Base-by-base conservation (phyloP, 352 stramenopile genomes). In the Pythium guiyangense region DNA sequence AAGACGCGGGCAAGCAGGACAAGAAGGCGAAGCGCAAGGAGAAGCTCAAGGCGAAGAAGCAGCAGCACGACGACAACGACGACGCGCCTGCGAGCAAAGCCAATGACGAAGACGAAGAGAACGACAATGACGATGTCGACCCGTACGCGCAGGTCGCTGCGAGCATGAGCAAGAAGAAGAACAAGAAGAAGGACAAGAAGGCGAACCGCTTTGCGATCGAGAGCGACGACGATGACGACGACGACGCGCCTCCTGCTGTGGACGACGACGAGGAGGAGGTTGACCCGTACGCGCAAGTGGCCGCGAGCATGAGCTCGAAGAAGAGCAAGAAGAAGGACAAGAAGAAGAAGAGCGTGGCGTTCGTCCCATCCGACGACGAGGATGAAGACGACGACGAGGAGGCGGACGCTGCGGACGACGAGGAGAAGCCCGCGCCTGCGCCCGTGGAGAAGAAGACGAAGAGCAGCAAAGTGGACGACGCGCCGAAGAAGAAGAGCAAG, bases 21-120 rank as follows among this genome's bases (percentile, higher is more conserved):
- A 91, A 92, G 63, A 94, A 92, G 69, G 72, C 61, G 60, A 83
- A 84, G 66, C 76, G 71, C 43, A 94, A 92, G 69, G 74, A 90
- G 70, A 91, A 88, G 73, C 62, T 79, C 61, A 86, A 80, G 57
- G 66, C 66, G 1, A 82, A 77, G 56, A 87, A 90, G 64, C 59
- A 63, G 57, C 67, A 79, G 67, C 71, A 84, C 55, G 66, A 62
- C 27, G 54, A 50, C 39, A 75, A 88, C 47, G 68, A 79, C 37
- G 59, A 79, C 59, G 47, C 53, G 34, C 68, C 61, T 40, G 25
- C 47, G 4, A 63, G 63, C 26, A 62, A 62, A 40, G 62, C 51
- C 3, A 57, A 73, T 18, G 64, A 78, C 46, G 63, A 77, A 8
- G 49, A 67, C 18, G 54, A 71, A 3, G 71, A 77, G 10, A 64